Percentiles rank a stretch among this genome's conserved stretches.
phyloP scores from a whole-genome alignment of 2,329 filamentous ascomycete genomes.

The Ophiostoma sp. region DNA sequence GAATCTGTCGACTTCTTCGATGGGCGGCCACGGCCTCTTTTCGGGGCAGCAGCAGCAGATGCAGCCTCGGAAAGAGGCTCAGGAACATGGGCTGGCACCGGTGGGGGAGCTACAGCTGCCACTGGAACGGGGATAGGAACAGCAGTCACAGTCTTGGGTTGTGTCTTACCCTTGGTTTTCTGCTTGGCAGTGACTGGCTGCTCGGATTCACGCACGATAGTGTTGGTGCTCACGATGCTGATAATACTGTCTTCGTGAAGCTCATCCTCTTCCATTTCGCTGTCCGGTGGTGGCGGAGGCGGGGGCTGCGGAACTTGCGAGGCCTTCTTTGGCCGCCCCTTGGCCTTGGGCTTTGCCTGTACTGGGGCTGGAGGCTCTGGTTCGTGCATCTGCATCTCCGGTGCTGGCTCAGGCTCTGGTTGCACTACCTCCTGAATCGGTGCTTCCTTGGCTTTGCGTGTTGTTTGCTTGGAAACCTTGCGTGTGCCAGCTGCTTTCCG shows the following conservation, averaged over 20 bases:
- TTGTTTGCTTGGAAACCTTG: constrained; percentile 50
- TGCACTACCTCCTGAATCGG: constrained; percentile 22
- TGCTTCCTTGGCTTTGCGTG: constrained; percentile 42
- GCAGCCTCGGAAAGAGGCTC: background rate
- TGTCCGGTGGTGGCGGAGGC: constrained; percentile 6
- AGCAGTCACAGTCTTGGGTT: background rate
- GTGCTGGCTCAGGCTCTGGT: constrained; percentile 23
- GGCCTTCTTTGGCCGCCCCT: constrained; percentile 13
- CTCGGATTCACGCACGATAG: constrained; percentile 27
- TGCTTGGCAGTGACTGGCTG: constrained; percentile 2
- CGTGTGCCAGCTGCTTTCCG: constrained; percentile 45
- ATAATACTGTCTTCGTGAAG: constrained; percentile 30
- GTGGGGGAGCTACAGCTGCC: background rate
- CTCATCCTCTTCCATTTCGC: constrained; percentile 22
- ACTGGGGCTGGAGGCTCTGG: constrained; percentile 18
- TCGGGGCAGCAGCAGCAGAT: constrained; percentile 26
- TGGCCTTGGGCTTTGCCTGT: constrained; percentile 21
- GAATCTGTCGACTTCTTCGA: constrained; percentile 32
- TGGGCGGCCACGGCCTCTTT: constrained; percentile 34
- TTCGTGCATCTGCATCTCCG: constrained; percentile 23
- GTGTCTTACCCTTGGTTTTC: background rate
- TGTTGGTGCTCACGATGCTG: constrained; percentile 25
- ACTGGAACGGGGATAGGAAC: background rate
- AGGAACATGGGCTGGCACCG: background rate
- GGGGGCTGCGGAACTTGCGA: constrained; percentile 12